A percentile compares a stretch with the other conserved stretches of the same genome.
Conservation (phyloP, 2,329 filamentous ascomycete species). For the Xylaria sp. region DNA sequence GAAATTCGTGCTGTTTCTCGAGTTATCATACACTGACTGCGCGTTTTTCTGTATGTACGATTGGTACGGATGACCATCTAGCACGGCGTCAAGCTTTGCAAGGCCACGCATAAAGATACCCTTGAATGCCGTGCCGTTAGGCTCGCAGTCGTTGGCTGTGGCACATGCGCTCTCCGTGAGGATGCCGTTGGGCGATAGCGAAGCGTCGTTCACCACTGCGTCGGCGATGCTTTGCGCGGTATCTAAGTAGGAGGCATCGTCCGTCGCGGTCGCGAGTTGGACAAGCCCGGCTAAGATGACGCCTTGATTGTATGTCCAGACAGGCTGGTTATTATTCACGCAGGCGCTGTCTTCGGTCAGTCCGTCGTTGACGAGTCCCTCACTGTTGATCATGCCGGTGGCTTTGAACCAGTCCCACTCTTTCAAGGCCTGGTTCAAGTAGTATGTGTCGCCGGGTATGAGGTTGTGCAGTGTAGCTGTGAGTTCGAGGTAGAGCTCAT, state of each 20-base stretch:
- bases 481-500: constrained; percentile 60
- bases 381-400: constrained; percentile 55
- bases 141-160: constrained; percentile 48
- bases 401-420: constrained; percentile 59
- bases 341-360: constrained; percentile 50
- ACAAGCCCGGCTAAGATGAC: constrained; percentile 69
- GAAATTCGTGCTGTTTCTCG: constrained; percentile 51
- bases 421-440: constrained; percentile 54
- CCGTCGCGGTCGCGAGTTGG: constrained; percentile 60
- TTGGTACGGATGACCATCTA: constrained; percentile 57
- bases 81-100: constrained; percentile 59
- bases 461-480: constrained; percentile 59
- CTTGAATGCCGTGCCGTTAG: constrained; percentile 67
- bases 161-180: constrained; percentile 56
- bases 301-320: constrained; percentile 68
- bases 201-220: constrained; percentile 49
- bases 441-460: constrained; percentile 50
- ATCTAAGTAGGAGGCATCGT: constrained; percentile 40
- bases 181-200: constrained; percentile 54
- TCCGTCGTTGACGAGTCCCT: constrained; percentile 58
- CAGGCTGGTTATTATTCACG: constrained; percentile 47
- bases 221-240: constrained; percentile 46
- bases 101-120: constrained; percentile 70
- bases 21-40: constrained; percentile 63
- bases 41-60: constrained; percentile 63